Evolutionary conservation across 2,329 filamentous ascomycete genomes (phyloP), one percentile per base, ranked within the genome.

Genomic region (Didymella keratinophila): DNA sequence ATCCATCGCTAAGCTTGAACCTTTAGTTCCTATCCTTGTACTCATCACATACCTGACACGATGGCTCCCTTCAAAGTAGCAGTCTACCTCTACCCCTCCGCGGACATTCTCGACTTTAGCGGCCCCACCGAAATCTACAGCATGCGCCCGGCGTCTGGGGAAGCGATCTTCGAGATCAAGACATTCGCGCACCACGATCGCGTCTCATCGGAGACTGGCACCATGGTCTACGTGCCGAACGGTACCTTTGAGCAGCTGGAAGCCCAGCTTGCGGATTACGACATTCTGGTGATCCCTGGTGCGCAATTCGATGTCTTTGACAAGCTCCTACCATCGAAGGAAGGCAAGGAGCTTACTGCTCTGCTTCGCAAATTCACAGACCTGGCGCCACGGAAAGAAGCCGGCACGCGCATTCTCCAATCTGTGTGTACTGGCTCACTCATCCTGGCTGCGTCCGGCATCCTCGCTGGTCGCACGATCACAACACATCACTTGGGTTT

Each of bases 81-180:
- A 18, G 68, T 78, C 1, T 66, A 80, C 23, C 60, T 80, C 23
- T 79, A 76, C 63, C 63, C 69, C 3, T 63, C 70, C 11, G 76
- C 70, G 25, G 78, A 80, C 56, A 71, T 80, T 48, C 75, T 80
- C 47, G 78, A 80, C 67, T 79, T 79, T 56, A 67, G 70, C 23
- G 78, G 75, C 1, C 78, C 78, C 3, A 62, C 74, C 23, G 78
- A 80, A 56, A 68, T 79, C 34, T 70, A 78, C 54, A 69, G 67
- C 32, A 71, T 66, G 54, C 69, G 68, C 30, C 64, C 65, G 16
- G 71, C 74, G 16, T 55, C 65, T 18, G 69, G 67, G 12, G 60
- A 62, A 9, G 62, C 67, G 10, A 61, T 70, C 37, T 80, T 80
- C 64, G 52, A 60, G 0, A 67, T 74, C 18, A 73, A 70, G 0